A percentile compares a stretch with the other conserved stretches of the same genome.
These are phyloP conservation scores for Aureobasidium sp. DNA, from an alignment of 2,329 filamentous ascomycete genomes.

Conservation along the genomic window DNA sequence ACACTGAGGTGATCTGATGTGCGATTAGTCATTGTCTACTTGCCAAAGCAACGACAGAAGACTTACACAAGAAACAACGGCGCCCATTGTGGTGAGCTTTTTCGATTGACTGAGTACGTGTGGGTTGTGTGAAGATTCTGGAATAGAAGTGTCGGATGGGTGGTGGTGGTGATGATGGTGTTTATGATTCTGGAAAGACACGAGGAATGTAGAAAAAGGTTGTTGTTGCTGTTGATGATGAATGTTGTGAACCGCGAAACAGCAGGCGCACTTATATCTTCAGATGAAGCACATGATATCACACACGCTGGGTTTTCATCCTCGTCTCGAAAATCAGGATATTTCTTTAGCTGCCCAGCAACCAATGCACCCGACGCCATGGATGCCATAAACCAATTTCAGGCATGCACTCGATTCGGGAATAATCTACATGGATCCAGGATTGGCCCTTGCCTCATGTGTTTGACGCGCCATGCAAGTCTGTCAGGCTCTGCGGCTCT, in stretches of 20 bases:
- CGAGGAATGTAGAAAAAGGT: constrained; percentile 10
- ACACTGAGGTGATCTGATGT: constrained; percentile 35
- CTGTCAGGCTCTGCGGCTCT: background rate
- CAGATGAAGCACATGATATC: constrained; percentile 3
- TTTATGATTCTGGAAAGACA: constrained; percentile 3
- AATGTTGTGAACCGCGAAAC: constrained; percentile 5
- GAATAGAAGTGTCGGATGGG: background rate
- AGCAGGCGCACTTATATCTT: constrained; percentile 14
- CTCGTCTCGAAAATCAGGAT: constrained; percentile 3
- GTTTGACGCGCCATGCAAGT: background rate
- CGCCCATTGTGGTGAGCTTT: constrained; percentile 63
- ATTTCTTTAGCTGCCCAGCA: constrained; percentile 1
- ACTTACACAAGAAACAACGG: constrained; percentile 76
- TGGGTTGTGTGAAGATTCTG: background rate
- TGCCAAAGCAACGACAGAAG: background rate
- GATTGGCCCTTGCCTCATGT: background rate
- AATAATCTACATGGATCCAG: constrained; percentile 1
- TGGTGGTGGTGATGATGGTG: background rate
- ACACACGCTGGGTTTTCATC: background rate
- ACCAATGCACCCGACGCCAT: constrained; percentile 7
- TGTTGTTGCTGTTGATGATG: too few species aligned
- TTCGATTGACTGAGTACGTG: background rate
- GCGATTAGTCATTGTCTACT: constrained; percentile 22
- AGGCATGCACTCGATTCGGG: background rate
- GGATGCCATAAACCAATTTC: background rate